Evolutionary conservation across 2,329 filamentous ascomycete genomes (phyloP), one percentile per base, ranked within the genome.

Genomic region (Curvularia sp.): DNA sequence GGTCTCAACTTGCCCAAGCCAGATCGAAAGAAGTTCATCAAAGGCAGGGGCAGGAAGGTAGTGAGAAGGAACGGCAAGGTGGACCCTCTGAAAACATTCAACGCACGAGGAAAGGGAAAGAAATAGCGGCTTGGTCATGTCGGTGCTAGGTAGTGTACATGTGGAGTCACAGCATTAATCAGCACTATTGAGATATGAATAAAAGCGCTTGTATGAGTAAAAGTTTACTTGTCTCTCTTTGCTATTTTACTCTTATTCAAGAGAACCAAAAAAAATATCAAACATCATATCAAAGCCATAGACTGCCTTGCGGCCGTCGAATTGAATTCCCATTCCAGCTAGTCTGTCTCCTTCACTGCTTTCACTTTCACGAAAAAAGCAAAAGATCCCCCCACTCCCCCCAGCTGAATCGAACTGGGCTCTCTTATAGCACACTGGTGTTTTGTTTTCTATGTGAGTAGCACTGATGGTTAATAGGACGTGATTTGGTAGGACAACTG

Each of bases 31-130:
- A 69, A 67, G 42, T 84, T 82, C 61, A 62, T 67, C 15, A 80
- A 78, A 62, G 67, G 69, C 5, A 80, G 86, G 74, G 81, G 84
- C 58, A 83, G 82, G 66, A 81, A 84, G 63, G 73, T 80, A 62
- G 79, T 78, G 49, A 78, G 70, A 66, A 87, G 85, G 74, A 79
- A 83, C n/a, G 86, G 88, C 70, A 94, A 89, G 77, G 81, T 86
- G 52, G 92, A 98, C 81, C 93, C 94, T 6, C 81, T 97, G 73
- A 96, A 94, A 82, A 93, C 90, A 8, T 95, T 97, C 77, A 96
- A 92, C 52, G 74, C 74, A 30, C 72, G 71, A 53, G 76, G 75
- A 0, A 75, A 71, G 50, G 75, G 74, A 0, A 78, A 75, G 58
- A 78, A 76, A 66, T 77, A 38, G 33, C 41, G n/a, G n/a, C 3